Evolutionary conservation across 78 protist species (phyloP).

Genomic region (Planoprotostelium fungivorum): DNA sequence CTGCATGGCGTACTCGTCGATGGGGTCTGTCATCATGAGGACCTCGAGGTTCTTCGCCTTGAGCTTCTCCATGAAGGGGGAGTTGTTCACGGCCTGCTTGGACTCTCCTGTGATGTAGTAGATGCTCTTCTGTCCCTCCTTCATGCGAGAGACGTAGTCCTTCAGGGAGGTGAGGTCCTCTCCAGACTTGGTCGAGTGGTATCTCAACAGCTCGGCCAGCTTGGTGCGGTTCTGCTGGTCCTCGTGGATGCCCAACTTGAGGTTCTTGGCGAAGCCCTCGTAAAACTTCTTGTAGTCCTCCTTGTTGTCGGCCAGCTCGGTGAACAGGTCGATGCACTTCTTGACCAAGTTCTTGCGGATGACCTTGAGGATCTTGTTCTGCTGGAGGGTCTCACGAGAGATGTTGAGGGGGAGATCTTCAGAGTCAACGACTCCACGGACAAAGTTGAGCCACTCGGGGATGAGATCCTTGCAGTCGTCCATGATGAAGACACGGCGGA

Average conservation of each 20-base stretch:
- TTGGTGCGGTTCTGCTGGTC: slow-evolving; percentile 94
- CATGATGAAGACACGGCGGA: slow-evolving; percentile 99
- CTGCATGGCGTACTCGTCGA: slow-evolving; percentile 99
- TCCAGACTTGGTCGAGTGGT: slow-evolving; percentile 89
- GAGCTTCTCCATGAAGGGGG: slow-evolving; percentile 95
- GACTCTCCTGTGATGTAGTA: slow-evolving; percentile 99
- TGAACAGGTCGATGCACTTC: slow-evolving; percentile 97
- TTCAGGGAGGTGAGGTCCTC: slow-evolving; percentile 93
- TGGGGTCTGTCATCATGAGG: slow-evolving; percentile 98
- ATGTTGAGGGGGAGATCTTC: slow-evolving; percentile 99
- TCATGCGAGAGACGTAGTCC: slow-evolving; percentile 98
- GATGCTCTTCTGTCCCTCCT: slow-evolving; percentile 97
- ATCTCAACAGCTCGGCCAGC: slow-evolving; percentile 97
- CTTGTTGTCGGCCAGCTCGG: slow-evolving; percentile 94
- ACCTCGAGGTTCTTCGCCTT: slow-evolving; percentile 87
- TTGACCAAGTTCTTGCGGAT: slow-evolving; percentile 98
- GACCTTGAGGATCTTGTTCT: slow-evolving; percentile 96
- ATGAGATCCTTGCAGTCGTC: slow-evolving; percentile 98
- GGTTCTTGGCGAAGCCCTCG: slow-evolving; percentile 95
- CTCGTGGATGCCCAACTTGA: slow-evolving; percentile 99
- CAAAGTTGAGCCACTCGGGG: slow-evolving; percentile 98
- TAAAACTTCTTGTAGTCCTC: slow-evolving; percentile 98
- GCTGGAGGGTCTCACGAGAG: slow-evolving; percentile 99
- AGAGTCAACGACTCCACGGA: slow-evolving; percentile 99
- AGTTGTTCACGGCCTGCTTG: slow-evolving; percentile 70